These are phyloP conservation scores for Macadamia tetraphylla DNA, from an alignment of 164 flowering plant species.

Conservation along the genomic window DNA sequence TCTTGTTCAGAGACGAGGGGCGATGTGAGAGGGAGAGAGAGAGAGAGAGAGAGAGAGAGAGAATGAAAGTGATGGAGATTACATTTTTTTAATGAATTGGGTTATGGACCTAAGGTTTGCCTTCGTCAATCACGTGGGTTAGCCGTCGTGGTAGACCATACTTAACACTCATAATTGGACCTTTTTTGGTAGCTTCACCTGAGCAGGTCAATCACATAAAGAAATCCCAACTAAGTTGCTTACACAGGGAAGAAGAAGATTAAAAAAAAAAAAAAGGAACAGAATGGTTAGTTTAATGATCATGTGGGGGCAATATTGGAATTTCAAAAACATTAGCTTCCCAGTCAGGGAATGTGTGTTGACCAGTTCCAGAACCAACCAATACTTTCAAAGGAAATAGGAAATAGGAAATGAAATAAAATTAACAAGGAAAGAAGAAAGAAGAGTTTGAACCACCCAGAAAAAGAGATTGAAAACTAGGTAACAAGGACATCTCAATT, in stretches of 20 bases:
- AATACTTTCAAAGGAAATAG: background rate
- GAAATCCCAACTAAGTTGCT: background rate
- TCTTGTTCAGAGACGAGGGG: conserved; percentile 2
- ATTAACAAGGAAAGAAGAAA: background rate
- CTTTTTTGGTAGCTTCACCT: conserved; percentile 6
- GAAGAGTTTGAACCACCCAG: background rate
- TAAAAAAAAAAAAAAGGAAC: no score
- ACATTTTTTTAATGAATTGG: background rate
- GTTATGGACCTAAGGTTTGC: conserved; percentile 11
- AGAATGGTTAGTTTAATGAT: background rate
- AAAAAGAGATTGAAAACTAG: conserved; percentile 9
- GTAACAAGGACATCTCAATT: conserved; percentile 15
- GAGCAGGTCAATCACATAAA: conserved; percentile 11
- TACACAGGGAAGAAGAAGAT: background rate
- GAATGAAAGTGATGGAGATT: no score
- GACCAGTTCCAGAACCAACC: conserved; percentile 12
- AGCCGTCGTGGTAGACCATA: conserved; percentile 17
- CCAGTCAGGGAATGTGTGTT: conserved; percentile 7
- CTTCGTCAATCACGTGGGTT: conserved; percentile 15
- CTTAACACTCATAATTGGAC: conserved; percentile 3
- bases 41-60: background rate
- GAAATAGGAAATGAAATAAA: background rate
- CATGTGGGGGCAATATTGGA: background rate
- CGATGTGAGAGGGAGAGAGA: background rate
- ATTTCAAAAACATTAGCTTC: background rate